Base-by-base conservation (phyloP, 805 yeast genomes). In the Lipomyces anomalus region DNA sequence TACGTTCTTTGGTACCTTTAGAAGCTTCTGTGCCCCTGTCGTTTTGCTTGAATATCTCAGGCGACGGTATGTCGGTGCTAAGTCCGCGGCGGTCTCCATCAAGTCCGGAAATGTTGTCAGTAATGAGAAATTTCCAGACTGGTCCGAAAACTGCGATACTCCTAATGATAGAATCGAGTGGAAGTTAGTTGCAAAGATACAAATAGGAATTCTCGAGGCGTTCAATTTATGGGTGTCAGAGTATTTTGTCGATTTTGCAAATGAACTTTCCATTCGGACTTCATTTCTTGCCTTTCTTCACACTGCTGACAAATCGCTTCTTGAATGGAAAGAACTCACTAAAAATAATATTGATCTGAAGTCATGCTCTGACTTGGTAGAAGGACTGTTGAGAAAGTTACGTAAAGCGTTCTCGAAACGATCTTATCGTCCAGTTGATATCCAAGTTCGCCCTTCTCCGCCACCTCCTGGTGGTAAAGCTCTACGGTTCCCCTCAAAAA, bases 191-290 rank as follows among this genome's bases (percentile, higher is more conserved):
- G 79, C 83, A 7, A 85, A 81, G 58, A 84, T 89, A 35, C 92
- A 88, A 60, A 71, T 83, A 32, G 94, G 94, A 34, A 78, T 88
- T 26, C 68, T 88, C 48, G 94, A 85, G 60, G 85, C 87, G 0
- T 67, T 87, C 46, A 73, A 79, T 36, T 74, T 82, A 24, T 73
- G 94, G 62, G 77, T 86, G 18, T 73, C 77, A 38, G 80, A 82
- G 54, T 85, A 83, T 60, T 88, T 82, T 61, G 65, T 75, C 23
- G 92, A 85, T 60, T 85, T 89, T 58, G 73, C 81, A 3, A 83
- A 80, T 60, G 85, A 83, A 55, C 59, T 82, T 50, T 63, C 67
- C 9, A 79, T 81, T 57, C 79, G 82, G 55, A 67, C 70, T 3
- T 68, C 74, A 1, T 73, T 86, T 57, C 75, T 83, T 42, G 81